phyloP scores from a whole-genome alignment of 2,329 filamentous ascomycete genomes.

The Nigrospora sphaerica region DNA sequence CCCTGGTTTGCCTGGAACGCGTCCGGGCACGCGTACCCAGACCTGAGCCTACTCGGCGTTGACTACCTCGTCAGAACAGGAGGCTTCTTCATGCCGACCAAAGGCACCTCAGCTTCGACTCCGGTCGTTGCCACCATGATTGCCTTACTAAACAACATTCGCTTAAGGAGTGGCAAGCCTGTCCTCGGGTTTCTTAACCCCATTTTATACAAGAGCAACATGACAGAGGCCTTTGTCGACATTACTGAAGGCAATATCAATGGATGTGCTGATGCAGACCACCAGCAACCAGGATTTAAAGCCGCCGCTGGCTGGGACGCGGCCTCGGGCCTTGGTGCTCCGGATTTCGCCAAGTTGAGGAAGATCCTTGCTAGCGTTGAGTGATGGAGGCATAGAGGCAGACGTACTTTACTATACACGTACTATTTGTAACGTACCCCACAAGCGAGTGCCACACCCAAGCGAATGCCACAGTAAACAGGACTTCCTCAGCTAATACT shows the following conservation, averaged over 20 bases:
- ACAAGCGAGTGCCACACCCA: too few relatives aligned
- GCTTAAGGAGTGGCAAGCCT: slow-evolving; percentile 39
- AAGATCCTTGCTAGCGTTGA: neutral
- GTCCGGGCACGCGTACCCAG: slow-evolving; percentile 42
- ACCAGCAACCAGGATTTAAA: slow-evolving; percentile 33
- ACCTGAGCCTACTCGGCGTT: slow-evolving; percentile 39
- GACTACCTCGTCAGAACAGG: slow-evolving; percentile 31
- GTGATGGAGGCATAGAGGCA: too few relatives aligned
- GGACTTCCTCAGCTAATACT: too few relatives aligned
- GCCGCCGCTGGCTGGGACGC: slow-evolving; percentile 38
- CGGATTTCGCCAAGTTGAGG: slow-evolving; percentile 25
- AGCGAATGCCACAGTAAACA: too few relatives aligned
- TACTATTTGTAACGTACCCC: too few relatives aligned
- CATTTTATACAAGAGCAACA: slow-evolving; percentile 31
- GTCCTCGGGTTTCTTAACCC: slow-evolving; percentile 49
- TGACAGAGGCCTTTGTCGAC: slow-evolving; percentile 32
- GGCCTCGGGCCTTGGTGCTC: slow-evolving; percentile 41
- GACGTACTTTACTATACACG: too few relatives aligned
- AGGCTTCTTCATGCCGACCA: slow-evolving; percentile 16
- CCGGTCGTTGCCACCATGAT: slow-evolving; percentile 49
- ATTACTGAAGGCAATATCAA: slow-evolving; percentile 30
- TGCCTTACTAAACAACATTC: slow-evolving; percentile 45
- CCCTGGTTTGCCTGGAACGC: slow-evolving; percentile 9
- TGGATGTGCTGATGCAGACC: slow-evolving; percentile 29
- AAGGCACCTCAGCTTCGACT: slow-evolving; percentile 35